These are phyloP conservation scores for Pseudognaphalium luteoalbum DNA, from an alignment of 129 eudicot genomes.

Conservation along the genomic window DNA sequence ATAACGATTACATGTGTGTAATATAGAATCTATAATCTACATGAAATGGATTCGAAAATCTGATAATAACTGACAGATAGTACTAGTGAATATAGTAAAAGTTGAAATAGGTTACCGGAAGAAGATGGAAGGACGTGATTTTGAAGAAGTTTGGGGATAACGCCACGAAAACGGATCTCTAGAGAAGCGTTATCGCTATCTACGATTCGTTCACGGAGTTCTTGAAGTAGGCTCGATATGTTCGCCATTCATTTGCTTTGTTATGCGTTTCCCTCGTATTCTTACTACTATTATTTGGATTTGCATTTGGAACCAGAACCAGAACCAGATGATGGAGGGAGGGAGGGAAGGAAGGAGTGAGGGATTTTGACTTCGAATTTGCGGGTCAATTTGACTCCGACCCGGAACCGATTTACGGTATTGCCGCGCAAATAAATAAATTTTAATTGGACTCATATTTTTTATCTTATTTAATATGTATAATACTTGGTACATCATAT, in stretches of 20 bases:
- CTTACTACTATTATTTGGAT: too few relatives aligned
- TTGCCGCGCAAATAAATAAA: too few relatives aligned
- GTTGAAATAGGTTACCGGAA: constrained; percentile 43
- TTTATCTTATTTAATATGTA: too few relatives aligned
- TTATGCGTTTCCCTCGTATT: not conserved
- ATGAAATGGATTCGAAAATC: not conserved
- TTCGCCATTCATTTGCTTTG: constrained; percentile 54
- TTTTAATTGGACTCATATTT: too few relatives aligned
- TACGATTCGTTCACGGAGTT: constrained; percentile 92
- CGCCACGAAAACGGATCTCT: constrained; percentile 76
- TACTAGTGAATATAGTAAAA: constrained; percentile 3
- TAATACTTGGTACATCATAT: too few relatives aligned
- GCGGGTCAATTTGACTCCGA: not conserved
- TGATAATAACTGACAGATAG: too few relatives aligned
- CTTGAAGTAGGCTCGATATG: constrained; percentile 82
- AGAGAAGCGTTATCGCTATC: constrained; percentile 47
- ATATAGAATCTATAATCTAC: not conserved
- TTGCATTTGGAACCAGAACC: not conserved
- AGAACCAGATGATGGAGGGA: too few relatives aligned
- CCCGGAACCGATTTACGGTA: constrained; percentile 12
- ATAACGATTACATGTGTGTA: not conserved
- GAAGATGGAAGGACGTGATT: constrained; percentile 79
- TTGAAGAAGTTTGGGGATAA: constrained; percentile 81
- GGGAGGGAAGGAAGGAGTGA: not conserved
- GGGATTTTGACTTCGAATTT: constrained; percentile 31